These are phyloP conservation scores for Acacia pycnantha DNA, from an alignment of 331 rosid species.

Conservation along the genomic window DNA sequence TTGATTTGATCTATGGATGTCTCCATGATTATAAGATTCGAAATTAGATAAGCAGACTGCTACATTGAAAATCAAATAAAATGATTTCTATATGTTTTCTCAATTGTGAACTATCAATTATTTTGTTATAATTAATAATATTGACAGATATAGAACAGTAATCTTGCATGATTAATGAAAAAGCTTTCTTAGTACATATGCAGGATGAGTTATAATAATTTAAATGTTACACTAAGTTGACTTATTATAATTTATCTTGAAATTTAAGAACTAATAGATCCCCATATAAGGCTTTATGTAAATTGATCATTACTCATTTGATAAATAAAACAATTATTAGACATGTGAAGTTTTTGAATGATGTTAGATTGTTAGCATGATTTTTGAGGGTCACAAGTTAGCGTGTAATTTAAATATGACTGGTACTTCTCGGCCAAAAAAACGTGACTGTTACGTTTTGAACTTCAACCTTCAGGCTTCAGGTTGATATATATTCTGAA, in stretches of 20 bases:
- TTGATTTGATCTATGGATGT: neutral
- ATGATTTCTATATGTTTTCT: neutral
- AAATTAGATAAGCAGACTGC: neutral
- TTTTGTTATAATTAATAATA: neutral
- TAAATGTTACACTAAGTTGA: neutral
- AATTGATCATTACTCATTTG: neutral
- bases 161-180: neutral
- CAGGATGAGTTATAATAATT: neutral
- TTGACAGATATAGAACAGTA: neutral
- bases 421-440: no score
- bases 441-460: no score
- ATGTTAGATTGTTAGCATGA: no score
- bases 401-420: no score
- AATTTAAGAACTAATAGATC: neutral
- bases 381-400: no score
- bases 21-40: neutral
- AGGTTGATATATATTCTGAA: no score
- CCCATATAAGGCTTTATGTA: neutral
- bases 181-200: neutral
- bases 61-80: neutral
- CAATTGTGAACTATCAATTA: neutral
- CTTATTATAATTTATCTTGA: neutral
- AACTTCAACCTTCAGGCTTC: no score
- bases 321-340: neutral
- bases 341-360: no score